phyloP scores from a whole-genome alignment of 2,329 filamentous ascomycete genomes.

The Exserohilum rostratum region DNA sequence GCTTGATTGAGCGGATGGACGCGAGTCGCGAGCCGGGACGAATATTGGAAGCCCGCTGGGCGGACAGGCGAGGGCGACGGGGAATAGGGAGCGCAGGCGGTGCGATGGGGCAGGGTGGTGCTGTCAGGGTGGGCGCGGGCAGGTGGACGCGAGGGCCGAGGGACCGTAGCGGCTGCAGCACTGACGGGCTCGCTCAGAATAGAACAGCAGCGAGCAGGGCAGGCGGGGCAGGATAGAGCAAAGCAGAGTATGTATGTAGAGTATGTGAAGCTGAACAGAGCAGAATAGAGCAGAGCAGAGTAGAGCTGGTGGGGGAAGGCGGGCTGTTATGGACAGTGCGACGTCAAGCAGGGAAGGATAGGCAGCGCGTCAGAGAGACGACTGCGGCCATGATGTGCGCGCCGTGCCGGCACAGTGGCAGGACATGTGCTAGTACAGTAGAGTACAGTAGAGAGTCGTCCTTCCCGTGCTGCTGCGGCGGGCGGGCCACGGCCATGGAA shows the following conservation, averaged over 20 bases:
- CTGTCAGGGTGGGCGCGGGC: slow-evolving; percentile 10
- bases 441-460: not conserved
- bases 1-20: not conserved
- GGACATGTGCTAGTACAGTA: too few species aligned
- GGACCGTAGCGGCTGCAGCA: slow-evolving; percentile 10
- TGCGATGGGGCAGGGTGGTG: slow-evolving; percentile 7
- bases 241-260: too few species aligned
- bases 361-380: not conserved
- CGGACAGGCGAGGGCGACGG: slow-evolving; percentile 25
- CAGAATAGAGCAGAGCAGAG: too few species aligned
- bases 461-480: too few species aligned
- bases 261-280: too few species aligned
- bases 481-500: too few species aligned
- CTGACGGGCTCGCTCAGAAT: slow-evolving; percentile 9
- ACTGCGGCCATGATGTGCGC: slow-evolving; percentile 17
- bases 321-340: too few species aligned
- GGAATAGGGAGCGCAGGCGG: slow-evolving; percentile 15
- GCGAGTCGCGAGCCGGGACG: slow-evolving; percentile 16
- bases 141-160: slow-evolving; percentile 17
- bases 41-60: slow-evolving; percentile 21
- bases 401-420: slow-evolving; percentile 21
- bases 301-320: not conserved
- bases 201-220: not conserved
- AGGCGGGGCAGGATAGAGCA: too few species aligned
- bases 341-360: too few species aligned